These are phyloP conservation scores for Wallacemonas rigidus DNA, from an alignment of 208 protist species.

Conservation along the genomic window DNA sequence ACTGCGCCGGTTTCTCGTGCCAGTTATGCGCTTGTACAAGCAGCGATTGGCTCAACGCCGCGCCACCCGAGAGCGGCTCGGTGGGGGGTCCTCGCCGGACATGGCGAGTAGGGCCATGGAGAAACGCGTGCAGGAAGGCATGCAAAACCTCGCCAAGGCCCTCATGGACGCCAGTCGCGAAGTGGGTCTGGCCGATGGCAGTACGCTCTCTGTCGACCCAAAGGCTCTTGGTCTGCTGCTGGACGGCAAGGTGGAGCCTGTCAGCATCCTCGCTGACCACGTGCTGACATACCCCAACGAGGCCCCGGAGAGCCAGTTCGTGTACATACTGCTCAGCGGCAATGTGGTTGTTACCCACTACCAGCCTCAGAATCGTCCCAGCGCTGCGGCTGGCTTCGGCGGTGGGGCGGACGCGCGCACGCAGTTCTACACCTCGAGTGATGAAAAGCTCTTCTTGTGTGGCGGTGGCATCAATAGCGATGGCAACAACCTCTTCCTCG, in stretches of 20 bases:
- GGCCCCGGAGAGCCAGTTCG: conserved; percentile 67
- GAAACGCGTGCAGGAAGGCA: conserved; percentile 40
- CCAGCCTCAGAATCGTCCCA: conserved; percentile 45
- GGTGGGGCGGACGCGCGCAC: conserved; percentile 31
- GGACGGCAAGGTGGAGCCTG: conserved; percentile 46
- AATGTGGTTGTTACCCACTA: conserved; percentile 61
- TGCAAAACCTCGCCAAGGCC: conserved; percentile 47
- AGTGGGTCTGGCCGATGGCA: conserved; percentile 30
- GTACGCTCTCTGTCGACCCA: conserved; percentile 50
- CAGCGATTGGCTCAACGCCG: conserved; percentile 42
- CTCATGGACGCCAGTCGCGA: conserved; percentile 41
- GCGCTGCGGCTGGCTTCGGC: conserved; percentile 15
- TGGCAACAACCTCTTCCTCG: conserved; percentile 16
- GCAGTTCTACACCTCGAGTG: conserved; percentile 74
- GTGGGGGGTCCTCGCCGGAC: conserved; percentile 4
- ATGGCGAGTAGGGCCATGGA: conserved; percentile 14
- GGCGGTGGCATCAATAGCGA: conserved; percentile 41
- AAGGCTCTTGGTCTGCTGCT: conserved; percentile 50
- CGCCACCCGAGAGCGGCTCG: conserved; percentile 35
- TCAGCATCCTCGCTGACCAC: conserved; percentile 57
- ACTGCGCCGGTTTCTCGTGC: conserved; percentile 70
- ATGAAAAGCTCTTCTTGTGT: conserved; percentile 65
- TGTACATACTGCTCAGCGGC: conserved; percentile 75
- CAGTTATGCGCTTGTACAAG: conserved; percentile 64
- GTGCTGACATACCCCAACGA: conserved; percentile 75